Conservation (phyloP, 2,329 filamentous ascomycete species). For the Sarocladium strictum region DNA sequence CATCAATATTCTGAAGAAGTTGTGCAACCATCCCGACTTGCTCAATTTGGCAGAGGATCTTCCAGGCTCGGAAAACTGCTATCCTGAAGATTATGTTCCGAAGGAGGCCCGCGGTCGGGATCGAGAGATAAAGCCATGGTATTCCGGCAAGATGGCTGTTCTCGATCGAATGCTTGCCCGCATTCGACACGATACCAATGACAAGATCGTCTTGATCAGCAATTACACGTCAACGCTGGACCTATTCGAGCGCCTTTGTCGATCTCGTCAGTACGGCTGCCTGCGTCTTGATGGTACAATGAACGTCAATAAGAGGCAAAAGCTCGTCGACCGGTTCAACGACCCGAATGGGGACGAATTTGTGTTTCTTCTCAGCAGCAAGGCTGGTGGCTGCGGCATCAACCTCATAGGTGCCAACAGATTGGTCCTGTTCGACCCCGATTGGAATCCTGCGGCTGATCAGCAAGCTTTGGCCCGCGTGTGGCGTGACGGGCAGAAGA, state of each 20-base stretch:
- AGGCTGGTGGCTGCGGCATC: slow-evolving; percentile 92
- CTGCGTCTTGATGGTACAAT: slow-evolving; percentile 93
- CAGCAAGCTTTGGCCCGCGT: slow-evolving; percentile 96
- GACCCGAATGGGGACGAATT: slow-evolving; percentile 86
- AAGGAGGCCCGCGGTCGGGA: slow-evolving; percentile 85
- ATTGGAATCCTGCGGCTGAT: slow-evolving; percentile 97
- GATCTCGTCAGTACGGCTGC: slow-evolving; percentile 74
- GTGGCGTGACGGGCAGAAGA: slow-evolving; percentile 98
- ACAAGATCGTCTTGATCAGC: slow-evolving; percentile 98
- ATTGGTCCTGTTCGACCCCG: slow-evolving; percentile 90
- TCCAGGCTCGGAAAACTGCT: slow-evolving; percentile 76
- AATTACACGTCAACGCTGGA: slow-evolving; percentile 98
- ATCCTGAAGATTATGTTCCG: slow-evolving; percentile 80
- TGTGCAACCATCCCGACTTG: slow-evolving; percentile 96
- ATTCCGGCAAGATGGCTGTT: slow-evolving; percentile 97
- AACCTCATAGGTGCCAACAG: slow-evolving; percentile 94
- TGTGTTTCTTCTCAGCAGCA: slow-evolving; percentile 92
- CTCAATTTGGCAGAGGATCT: slow-evolving; percentile 78
- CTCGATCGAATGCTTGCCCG: slow-evolving; percentile 96
- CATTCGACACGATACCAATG: slow-evolving; percentile 92
- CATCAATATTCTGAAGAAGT: slow-evolving; percentile 93
- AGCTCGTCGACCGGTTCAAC: slow-evolving; percentile 97
- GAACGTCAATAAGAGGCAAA: slow-evolving; percentile 95
- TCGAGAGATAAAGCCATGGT: slow-evolving; percentile 89
- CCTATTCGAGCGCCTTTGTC: slow-evolving; percentile 86